These are phyloP conservation scores for Plasmodium knowlesi DNA, from an alignment of 169 alveolate genomes.

Conservation along the genomic window DNA sequence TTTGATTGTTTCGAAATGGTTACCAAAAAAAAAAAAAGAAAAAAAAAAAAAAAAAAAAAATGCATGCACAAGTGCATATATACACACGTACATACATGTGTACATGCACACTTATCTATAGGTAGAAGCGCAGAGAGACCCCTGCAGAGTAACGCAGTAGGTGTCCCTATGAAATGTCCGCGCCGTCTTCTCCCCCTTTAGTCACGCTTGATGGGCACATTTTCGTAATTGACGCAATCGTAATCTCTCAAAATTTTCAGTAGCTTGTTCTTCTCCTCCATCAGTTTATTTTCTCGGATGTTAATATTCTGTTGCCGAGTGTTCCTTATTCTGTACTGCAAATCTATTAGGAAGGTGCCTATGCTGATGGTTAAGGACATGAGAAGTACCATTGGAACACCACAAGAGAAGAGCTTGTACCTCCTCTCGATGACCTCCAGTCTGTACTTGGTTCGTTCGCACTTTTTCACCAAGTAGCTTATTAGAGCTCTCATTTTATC, in stretches of 20 bases:
- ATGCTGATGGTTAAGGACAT: slow-evolving; percentile 61
- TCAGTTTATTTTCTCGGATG: slow-evolving; percentile 63
- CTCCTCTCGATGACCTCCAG: slow-evolving; percentile 59
- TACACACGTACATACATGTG: not conserved
- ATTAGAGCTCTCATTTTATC: slow-evolving; percentile 37
- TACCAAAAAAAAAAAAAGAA: not conserved
- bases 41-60: not conserved
- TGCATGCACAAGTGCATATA: not conserved
- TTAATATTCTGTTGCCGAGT: slow-evolving; percentile 57
- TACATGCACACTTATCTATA: not conserved
- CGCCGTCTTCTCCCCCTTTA: not conserved
- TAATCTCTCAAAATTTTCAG: slow-evolving; percentile 60
- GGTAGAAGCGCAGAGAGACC: too few species aligned
- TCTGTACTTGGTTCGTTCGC: slow-evolving; percentile 52
- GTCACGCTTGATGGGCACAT: slow-evolving; percentile 62
- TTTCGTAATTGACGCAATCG: slow-evolving; percentile 69
- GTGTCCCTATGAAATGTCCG: not conserved
- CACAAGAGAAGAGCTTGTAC: slow-evolving; percentile 68
- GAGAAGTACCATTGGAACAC: slow-evolving; percentile 53
- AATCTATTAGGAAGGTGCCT: slow-evolving; percentile 61
- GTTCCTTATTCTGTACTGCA: slow-evolving; percentile 61
- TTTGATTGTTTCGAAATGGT: not conserved
- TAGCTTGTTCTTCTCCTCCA: slow-evolving; percentile 59
- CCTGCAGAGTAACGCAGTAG: not conserved
- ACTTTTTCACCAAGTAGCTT: slow-evolving; percentile 29